Conservation (phyloP, 2,329 filamentous ascomycete species). For the Colletotrichum abscissum region DNA sequence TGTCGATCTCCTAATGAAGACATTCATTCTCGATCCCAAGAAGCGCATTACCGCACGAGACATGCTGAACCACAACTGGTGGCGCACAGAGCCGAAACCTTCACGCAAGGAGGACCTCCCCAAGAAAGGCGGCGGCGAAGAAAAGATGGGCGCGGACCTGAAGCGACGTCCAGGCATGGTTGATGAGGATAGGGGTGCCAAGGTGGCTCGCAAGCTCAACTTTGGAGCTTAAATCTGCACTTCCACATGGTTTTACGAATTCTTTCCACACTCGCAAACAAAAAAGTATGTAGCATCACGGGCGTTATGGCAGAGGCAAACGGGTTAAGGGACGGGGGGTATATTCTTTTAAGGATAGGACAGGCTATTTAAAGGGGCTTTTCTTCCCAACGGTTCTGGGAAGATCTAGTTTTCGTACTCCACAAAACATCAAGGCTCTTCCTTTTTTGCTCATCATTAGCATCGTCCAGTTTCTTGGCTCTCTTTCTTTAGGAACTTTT, state of each 20-base stretch:
- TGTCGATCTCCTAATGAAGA: conserved; percentile 88
- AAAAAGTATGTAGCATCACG: conserved; percentile 12
- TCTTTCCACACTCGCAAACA: background rate
- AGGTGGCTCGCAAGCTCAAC: conserved; percentile 85
- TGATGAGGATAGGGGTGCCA: conserved; percentile 75
- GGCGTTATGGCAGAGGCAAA: conserved; percentile 26
- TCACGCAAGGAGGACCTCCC: conserved; percentile 86
- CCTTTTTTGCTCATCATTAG: background rate
- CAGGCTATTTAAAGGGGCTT: background rate
- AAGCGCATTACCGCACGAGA: conserved; percentile 82
- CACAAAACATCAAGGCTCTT: conserved; percentile 1
- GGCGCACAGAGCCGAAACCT: conserved; percentile 84
- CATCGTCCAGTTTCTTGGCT: background rate
- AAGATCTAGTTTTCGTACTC: conserved; percentile 5
- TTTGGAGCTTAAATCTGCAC: conserved; percentile 64
- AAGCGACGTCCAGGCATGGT: conserved; percentile 80
- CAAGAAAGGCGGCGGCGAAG: conserved; percentile 76
- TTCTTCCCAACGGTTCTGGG: background rate
- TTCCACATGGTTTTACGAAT: background rate
- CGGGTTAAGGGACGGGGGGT: conserved; percentile 12
- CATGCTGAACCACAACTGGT: conserved; percentile 87
- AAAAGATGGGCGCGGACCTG: conserved; percentile 85
- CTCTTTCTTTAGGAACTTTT: background rate
- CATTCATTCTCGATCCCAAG: conserved; percentile 87
- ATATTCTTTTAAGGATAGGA: conserved; percentile 6